A percentile compares a stretch with the other conserved stretches of the same genome.
phyloP scores from a whole-genome alignment of 2,329 filamentous ascomycete genomes.

The Aspergillus texensis region DNA sequence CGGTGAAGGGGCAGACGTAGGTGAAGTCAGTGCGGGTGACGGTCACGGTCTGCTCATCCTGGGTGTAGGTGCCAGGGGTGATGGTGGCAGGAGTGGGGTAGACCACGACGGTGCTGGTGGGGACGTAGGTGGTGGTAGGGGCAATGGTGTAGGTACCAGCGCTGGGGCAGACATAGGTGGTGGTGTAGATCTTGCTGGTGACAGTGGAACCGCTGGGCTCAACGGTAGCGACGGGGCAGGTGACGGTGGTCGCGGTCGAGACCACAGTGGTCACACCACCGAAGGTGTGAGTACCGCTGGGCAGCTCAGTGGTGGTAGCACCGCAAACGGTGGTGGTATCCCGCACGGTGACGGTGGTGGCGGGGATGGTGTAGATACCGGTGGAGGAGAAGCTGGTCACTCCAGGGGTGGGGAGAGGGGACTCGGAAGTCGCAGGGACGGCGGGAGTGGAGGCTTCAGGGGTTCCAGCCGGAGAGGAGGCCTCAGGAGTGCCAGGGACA shows the following conservation, averaged over 20 bases:
- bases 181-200: constrained; percentile 69
- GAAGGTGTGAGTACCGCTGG: constrained; percentile 67
- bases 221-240: constrained; percentile 70
- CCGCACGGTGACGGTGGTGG: constrained; percentile 69
- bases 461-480: constrained; percentile 11
- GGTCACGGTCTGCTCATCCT: constrained; percentile 67
- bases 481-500: constrained; percentile 2
- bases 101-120: constrained; percentile 55
- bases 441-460: constrained; percentile 14
- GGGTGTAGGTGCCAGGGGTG: constrained; percentile 72
- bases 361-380: constrained; percentile 75
- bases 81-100: constrained; percentile 68
- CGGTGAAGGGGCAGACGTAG: constrained; percentile 70
- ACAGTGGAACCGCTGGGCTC: constrained; percentile 60
- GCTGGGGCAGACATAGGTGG: constrained; percentile 72
- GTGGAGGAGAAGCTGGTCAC: constrained; percentile 63
- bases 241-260: constrained; percentile 65
- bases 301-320: constrained; percentile 63
- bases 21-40: constrained; percentile 69
- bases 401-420: constrained; percentile 49
- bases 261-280: constrained; percentile 75
- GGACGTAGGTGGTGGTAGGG: constrained; percentile 65
- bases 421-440: constrained; percentile 13
- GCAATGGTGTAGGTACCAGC: constrained; percentile 77
- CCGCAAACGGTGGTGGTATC: constrained; percentile 69